A percentile compares a stretch with the other conserved stretches of the same genome.
Conservation (phyloP, 805 yeast species). For the Phaffomyces antillensis region DNA sequence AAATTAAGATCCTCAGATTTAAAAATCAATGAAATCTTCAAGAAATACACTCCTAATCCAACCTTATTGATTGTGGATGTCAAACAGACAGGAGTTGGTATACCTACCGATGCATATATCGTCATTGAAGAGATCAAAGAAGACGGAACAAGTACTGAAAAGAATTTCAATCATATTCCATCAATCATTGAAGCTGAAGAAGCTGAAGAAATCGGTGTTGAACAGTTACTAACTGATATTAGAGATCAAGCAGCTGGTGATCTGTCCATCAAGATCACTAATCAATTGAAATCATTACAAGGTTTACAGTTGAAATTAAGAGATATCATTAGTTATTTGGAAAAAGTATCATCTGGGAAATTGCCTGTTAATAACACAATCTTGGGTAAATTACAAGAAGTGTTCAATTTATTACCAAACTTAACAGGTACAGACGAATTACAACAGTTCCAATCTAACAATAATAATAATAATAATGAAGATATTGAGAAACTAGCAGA, state of each 20-base stretch:
- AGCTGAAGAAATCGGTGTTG: conserved; percentile 99
- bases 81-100: conserved; percentile 63
- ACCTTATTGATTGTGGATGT: conserved; percentile 87
- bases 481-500: conserved; percentile 20
- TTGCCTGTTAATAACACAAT: conserved; percentile 88
- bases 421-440: conserved; percentile 36
- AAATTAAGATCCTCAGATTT: conserved; percentile 82
- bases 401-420: conserved; percentile 88
- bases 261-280: conserved; percentile 77
- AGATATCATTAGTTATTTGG: conserved; percentile 73
- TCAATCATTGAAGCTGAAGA: conserved; percentile 94
- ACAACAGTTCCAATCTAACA: conserved; percentile 3
- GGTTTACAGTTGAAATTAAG: conserved; percentile 75
- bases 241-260: conserved; percentile 96
- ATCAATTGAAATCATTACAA: conserved; percentile 79
- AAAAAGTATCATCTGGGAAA: conserved; percentile 59
- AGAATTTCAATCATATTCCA: conserved; percentile 90
- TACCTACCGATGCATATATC: conserved; percentile 92
- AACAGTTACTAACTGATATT: conserved; percentile 87
- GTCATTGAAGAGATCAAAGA: conserved; percentile 94
- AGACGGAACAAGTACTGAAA: conserved; percentile 89
- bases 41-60: conserved; percentile 74
- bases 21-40: conserved; percentile 85
- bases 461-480: conserved; percentile 11
- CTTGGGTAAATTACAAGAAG: conserved; percentile 88